phyloP scores from a whole-genome alignment of 2,329 filamentous ascomycete genomes.

The Colletotrichum limetticola region DNA sequence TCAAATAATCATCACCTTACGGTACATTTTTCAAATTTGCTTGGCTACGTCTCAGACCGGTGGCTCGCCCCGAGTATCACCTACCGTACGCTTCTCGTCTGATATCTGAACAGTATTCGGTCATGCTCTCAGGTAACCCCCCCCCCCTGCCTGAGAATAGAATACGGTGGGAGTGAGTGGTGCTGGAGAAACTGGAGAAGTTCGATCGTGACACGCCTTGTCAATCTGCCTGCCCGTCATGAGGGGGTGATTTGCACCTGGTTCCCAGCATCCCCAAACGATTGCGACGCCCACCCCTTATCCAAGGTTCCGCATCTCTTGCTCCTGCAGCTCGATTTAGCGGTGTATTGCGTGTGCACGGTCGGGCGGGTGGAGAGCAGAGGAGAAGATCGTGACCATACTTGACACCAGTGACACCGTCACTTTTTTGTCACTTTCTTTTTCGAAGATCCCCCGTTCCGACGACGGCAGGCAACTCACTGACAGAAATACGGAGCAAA shows the following conservation, averaged over 20 bases:
- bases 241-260: conserved; percentile 6
- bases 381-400: conserved; percentile 5
- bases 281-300: not conserved
- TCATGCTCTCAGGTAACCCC: not conserved
- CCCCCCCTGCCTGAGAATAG: not conserved
- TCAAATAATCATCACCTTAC: conserved; percentile 6
- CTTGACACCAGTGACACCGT: not conserved
- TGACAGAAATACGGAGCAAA: not conserved
- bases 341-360: conserved; percentile 22
- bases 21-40: not conserved
- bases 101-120: not conserved
- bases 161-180: not conserved
- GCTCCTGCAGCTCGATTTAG: conserved; percentile 10
- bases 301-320: not conserved
- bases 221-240: conserved; percentile 18
- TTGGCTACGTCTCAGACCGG: conserved; percentile 16
- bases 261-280: conserved; percentile 14
- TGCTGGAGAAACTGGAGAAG: conserved; percentile 22
- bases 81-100: not conserved
- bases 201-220: conserved; percentile 9
- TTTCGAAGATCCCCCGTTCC: not conserved
- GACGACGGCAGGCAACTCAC: not conserved
- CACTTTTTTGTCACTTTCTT: conserved; percentile 1
- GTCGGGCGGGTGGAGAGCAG: not conserved
- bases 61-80: not conserved